A percentile compares a stretch with the other conserved stretches of the same genome.
Conservation (phyloP, 2,329 filamentous ascomycete genomes). For the Arthrobotrys pseudoclavata region DNA sequence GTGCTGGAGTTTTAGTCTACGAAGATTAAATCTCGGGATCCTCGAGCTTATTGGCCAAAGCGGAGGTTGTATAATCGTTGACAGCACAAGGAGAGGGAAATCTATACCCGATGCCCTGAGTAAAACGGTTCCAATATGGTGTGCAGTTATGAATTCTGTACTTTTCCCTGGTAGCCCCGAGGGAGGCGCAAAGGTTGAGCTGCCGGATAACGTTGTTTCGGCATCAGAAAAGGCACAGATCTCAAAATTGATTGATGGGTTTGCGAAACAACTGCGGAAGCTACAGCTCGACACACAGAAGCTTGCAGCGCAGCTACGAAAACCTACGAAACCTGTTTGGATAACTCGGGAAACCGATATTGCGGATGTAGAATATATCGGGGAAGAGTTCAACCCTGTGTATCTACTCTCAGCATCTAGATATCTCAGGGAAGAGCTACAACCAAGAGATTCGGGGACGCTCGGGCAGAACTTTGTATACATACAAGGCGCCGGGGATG, state of each 20-base stretch:
- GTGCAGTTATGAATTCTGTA: slow-evolving; percentile 82
- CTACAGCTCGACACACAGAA: slow-evolving; percentile 40
- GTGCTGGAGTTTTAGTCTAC: slow-evolving; percentile 89
- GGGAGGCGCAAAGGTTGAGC: slow-evolving; percentile 68
- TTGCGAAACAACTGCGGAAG: slow-evolving; percentile 66
- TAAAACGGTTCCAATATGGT: slow-evolving; percentile 96
- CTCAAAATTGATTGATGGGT: slow-evolving; percentile 72
- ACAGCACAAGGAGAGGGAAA: slow-evolving; percentile 93
- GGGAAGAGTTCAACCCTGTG: slow-evolving; percentile 32
- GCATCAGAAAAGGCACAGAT: slow-evolving; percentile 86
- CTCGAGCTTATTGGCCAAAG: slow-evolving; percentile 75
- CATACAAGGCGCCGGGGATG: slow-evolving; percentile 94
- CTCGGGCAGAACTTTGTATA: slow-evolving; percentile 82
- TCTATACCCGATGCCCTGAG: slow-evolving; percentile 94
- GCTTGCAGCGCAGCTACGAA: slow-evolving; percentile 18
- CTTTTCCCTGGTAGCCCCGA: slow-evolving; percentile 74
- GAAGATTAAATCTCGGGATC: slow-evolving; percentile 86
- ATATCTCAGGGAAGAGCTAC: slow-evolving; percentile 44
- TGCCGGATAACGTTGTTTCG: slow-evolving; percentile 79
- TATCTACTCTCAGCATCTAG: slow-evolving; percentile 52
- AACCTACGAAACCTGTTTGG: slow-evolving; percentile 50
- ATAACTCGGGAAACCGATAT: slow-evolving; percentile 45
- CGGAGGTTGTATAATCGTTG: slow-evolving; percentile 87
- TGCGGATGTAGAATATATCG: slow-evolving; percentile 9
- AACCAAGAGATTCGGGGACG: slow-evolving; percentile 66